A percentile compares a stretch with the other conserved stretches of the same genome.
phyloP scores from a whole-genome alignment of 345 rosid species.

The Aquilaria yunnanensis region DNA sequence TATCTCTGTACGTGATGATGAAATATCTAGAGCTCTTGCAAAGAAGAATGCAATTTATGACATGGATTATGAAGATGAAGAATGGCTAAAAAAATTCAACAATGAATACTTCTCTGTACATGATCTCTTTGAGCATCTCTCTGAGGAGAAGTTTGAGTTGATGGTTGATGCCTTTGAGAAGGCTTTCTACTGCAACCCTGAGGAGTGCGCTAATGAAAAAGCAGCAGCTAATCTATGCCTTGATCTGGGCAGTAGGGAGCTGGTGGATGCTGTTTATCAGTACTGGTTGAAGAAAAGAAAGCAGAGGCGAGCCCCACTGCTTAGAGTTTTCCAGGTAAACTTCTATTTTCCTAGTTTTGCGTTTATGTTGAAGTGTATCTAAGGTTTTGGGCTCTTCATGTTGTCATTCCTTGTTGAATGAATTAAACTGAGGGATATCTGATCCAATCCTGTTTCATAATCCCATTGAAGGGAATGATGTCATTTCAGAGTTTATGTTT shows the following conservation, averaged over 20 bases:
- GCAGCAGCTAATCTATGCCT: conserved; percentile 34
- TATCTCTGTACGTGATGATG: conserved; percentile 51
- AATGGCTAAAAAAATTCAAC: conserved; percentile 68
- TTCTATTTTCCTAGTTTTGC: neutral
- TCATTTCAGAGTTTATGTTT: no score
- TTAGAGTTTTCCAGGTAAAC: conserved; percentile 83
- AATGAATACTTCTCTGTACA: conserved; percentile 21
- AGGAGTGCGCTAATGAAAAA: conserved; percentile 47
- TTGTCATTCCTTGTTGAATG: no score
- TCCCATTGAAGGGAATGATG: no score
- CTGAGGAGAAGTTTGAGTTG: conserved; percentile 65
- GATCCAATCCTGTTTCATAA: neutral
- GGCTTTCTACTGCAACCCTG: conserved; percentile 47
- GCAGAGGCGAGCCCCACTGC: conserved; percentile 56
- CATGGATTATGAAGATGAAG: conserved; percentile 93
- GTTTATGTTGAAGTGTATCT: neutral
- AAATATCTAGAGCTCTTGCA: conserved; percentile 75
- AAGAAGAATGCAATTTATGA: conserved; percentile 65
- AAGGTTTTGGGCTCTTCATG: neutral
- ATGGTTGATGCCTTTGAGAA: conserved; percentile 91
- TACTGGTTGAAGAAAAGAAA: conserved; percentile 76
- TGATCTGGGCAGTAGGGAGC: conserved; percentile 50
- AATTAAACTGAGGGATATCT: no score
- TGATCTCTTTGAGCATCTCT: conserved; percentile 31
- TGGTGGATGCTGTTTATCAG: conserved; percentile 60